Evolutionary conservation across 176 grass and related monocot species (phyloP).

Genomic region (Alloteropsis semialata): DNA sequence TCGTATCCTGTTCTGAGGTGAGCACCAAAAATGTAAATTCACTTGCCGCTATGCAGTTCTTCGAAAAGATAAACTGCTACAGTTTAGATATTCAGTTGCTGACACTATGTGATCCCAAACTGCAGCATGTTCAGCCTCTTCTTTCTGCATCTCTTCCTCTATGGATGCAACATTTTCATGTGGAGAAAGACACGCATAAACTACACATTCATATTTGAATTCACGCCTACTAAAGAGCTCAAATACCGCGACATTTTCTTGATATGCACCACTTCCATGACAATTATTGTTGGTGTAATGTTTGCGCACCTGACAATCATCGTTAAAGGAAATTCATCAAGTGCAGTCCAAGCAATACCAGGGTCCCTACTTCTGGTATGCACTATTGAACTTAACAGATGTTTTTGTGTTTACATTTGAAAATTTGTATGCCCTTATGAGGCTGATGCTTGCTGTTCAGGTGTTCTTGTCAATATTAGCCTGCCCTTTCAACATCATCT

Average conservation of each 20-base stretch:
- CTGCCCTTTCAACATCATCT: slow-evolving; percentile 83
- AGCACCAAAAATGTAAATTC: slow-evolving; percentile 27
- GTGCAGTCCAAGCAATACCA: slow-evolving; percentile 85
- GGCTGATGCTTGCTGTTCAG: slow-evolving; percentile 40
- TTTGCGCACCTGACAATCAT: slow-evolving; percentile 73
- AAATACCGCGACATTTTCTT: slow-evolving; percentile 81
- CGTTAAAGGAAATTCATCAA: slow-evolving; percentile 65
- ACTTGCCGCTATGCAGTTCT: not conserved
- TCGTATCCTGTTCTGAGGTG: slow-evolving; percentile 92
- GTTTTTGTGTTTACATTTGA: not conserved
- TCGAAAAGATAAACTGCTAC: not conserved
- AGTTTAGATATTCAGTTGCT: slow-evolving; percentile 14
- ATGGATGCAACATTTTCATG: slow-evolving; percentile 99
- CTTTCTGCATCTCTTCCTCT: slow-evolving; percentile 91
- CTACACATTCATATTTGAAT: slow-evolving; percentile 97
- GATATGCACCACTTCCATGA: slow-evolving; percentile 79
- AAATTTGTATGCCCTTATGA: not conserved
- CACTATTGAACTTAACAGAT: slow-evolving; percentile 20
- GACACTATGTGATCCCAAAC: slow-evolving; percentile 31
- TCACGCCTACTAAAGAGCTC: slow-evolving; percentile 76
- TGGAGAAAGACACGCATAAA: slow-evolving; percentile 95
- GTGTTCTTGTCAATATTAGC: slow-evolving; percentile 69
- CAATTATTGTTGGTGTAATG: slow-evolving; percentile 72
- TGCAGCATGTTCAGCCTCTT: slow-evolving; percentile 95
- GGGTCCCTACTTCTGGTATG: slow-evolving; percentile 84